These are phyloP conservation scores for Suillus spraguei DNA, from an alignment of 768 basidiomycete species.

Conservation along the genomic window DNA sequence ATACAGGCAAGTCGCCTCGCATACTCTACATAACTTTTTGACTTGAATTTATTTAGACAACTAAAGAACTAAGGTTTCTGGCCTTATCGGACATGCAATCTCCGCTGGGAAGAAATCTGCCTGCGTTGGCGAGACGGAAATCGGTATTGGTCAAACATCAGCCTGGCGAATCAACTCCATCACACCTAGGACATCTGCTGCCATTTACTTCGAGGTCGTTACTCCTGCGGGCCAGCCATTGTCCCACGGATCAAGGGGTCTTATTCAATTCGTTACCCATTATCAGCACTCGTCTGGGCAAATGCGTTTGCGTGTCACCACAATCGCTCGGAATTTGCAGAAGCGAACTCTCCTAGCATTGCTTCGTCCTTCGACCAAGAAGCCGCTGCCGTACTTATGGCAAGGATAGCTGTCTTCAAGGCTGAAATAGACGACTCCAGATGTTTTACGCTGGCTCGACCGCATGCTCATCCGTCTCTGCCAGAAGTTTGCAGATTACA, in stretches of 20 bases:
- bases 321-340: too few relatives aligned
- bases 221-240: constrained; percentile 95
- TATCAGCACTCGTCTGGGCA: constrained; percentile 94
- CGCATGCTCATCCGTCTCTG: too few relatives aligned
- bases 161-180: constrained; percentile 97
- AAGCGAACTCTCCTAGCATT: too few relatives aligned
- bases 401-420: too few relatives aligned
- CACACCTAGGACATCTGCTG: constrained; percentile 83
- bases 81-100: constrained; percentile 96
- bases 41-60: constrained; percentile 60
- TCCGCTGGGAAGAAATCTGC: constrained; percentile 96
- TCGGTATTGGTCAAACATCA: constrained; percentile 97
- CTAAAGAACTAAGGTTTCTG: constrained; percentile 97
- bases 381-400: too few relatives aligned
- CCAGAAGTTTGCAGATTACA: too few relatives aligned
- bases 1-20: constrained; percentile 66
- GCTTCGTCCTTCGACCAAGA: too few relatives aligned
- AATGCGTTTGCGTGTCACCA: too few relatives aligned
- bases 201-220: constrained; percentile 98
- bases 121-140: constrained; percentile 98
- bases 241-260: constrained; percentile 85
- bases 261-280: constrained; percentile 98
- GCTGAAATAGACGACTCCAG: too few relatives aligned
- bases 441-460: too few relatives aligned
- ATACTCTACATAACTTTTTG: not conserved